These are phyloP conservation scores for Auriscalpium microsporum DNA, from an alignment of 768 basidiomycete species.

Conservation along the genomic window DNA sequence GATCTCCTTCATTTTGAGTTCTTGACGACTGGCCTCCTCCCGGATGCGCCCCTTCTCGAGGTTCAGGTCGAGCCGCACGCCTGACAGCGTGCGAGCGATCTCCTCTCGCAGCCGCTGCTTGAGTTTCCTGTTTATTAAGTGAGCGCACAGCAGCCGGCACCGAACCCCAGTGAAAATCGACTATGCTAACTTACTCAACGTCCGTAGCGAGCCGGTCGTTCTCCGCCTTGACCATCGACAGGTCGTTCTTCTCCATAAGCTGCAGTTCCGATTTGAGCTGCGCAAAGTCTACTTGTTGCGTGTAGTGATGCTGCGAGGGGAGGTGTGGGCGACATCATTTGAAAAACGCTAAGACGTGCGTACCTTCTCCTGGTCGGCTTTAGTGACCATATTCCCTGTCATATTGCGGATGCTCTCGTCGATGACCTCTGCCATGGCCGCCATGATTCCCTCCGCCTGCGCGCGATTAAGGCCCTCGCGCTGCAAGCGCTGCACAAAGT, in stretches of 20 bases:
- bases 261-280: slow-evolving; percentile 95
- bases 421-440: slow-evolving; percentile 92
- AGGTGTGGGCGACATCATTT: not conserved
- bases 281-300: slow-evolving; percentile 94
- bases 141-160: too few species aligned
- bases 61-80: slow-evolving; percentile 90
- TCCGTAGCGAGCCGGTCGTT: slow-evolving; percentile 89
- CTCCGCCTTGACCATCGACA: slow-evolving; percentile 91
- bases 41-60: slow-evolving; percentile 93
- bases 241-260: slow-evolving; percentile 93
- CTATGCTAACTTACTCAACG: slow-evolving; percentile 41
- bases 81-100: slow-evolving; percentile 84
- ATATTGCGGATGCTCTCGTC: slow-evolving; percentile 95
- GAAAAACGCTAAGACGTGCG: not conserved
- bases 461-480: slow-evolving; percentile 80
- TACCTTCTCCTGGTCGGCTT: slow-evolving; percentile 94
- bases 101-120: slow-evolving; percentile 91
- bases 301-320: slow-evolving; percentile 67
- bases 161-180: too few species aligned
- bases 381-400: slow-evolving; percentile 93
- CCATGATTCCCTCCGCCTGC: slow-evolving; percentile 97
- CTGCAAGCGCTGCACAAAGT: slow-evolving; percentile 87
- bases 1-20: slow-evolving; percentile 95
- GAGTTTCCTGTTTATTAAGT: slow-evolving; percentile 38
- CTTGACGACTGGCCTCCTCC: slow-evolving; percentile 86